These are phyloP conservation scores for Neofusicoccum sp. DNA, from an alignment of 2,329 filamentous ascomycete genomes.

Conservation along the genomic window DNA sequence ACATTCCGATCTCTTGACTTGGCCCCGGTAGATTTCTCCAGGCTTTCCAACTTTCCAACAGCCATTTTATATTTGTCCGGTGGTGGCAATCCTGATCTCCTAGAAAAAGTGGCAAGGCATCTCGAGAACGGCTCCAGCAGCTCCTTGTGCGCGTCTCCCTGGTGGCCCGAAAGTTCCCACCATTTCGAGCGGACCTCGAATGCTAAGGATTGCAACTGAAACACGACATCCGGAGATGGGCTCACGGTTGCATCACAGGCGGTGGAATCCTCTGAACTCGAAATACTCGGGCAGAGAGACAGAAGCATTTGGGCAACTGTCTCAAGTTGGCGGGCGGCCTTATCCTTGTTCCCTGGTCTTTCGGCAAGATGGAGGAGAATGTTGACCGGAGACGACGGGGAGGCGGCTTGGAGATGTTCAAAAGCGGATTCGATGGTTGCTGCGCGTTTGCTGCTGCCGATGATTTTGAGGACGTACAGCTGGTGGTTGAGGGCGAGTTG, in stretches of 20 bases:
- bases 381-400: conserved; percentile 57
- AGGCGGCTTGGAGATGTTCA: conserved; percentile 53
- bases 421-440: conserved; percentile 58
- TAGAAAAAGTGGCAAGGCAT: conserved; percentile 60
- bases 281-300: conserved; percentile 65
- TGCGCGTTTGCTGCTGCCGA: conserved; percentile 61
- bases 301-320: conserved; percentile 64
- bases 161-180: conserved; percentile 63
- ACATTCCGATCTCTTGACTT: conserved; percentile 16
- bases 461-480: conserved; percentile 61
- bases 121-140: conserved; percentile 63
- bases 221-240: conserved; percentile 56
- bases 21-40: background rate
- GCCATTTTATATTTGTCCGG: conserved; percentile 42
- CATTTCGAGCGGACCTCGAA: conserved; percentile 61
- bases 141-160: conserved; percentile 61
- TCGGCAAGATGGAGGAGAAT: conserved; percentile 53
- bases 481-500: conserved; percentile 63
- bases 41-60: background rate
- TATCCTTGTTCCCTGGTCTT: conserved; percentile 50
- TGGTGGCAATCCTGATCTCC: conserved; percentile 46
- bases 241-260: conserved; percentile 56
- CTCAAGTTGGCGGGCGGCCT: conserved; percentile 65
- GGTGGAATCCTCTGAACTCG: conserved; percentile 58
- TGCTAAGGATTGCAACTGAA: conserved; percentile 64